phyloP scores from a whole-genome alignment of 768 basidiomycete genomes.

The Suillus occidentalis region DNA sequence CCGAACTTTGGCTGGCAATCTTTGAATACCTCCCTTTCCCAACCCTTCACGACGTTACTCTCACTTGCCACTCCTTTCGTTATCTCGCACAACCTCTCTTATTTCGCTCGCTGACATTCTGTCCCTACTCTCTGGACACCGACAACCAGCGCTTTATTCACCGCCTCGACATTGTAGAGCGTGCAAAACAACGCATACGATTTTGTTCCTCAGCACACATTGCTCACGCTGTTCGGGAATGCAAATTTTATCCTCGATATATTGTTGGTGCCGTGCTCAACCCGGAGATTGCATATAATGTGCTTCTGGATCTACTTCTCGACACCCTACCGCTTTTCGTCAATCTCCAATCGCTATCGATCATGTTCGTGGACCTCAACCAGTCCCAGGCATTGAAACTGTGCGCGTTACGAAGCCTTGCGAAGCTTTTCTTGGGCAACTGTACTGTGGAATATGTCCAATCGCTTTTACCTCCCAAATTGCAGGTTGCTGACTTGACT shows the following conservation, averaged over 20 bases:
- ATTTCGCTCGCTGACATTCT: slow-evolving; percentile 10
- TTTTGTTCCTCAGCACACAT: slow-evolving; percentile 9
- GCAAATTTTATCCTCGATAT: slow-evolving; percentile 9
- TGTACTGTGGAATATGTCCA: slow-evolving; percentile 5
- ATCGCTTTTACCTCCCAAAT: neutral
- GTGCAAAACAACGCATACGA: neutral
- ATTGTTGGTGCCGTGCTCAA: slow-evolving; percentile 3
- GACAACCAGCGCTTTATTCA: neutral
- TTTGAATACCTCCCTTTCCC: slow-evolving; percentile 1
- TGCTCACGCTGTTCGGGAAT: slow-evolving; percentile 5
- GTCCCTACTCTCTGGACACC: slow-evolving; percentile 10
- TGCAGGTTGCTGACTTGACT: slow-evolving; percentile 2
- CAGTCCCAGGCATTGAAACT: slow-evolving; percentile 2
- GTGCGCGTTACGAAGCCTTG: slow-evolving; percentile 1
- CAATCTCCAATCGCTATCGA: slow-evolving; percentile 5
- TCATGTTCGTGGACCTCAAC: slow-evolving; percentile 9
- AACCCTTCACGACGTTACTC: slow-evolving; percentile 1
- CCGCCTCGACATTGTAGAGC: neutral
- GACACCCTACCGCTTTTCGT: slow-evolving; percentile 8
- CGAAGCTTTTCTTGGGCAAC: neutral
- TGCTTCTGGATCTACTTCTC: slow-evolving; percentile 1
- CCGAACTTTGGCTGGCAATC: slow-evolving; percentile 7
- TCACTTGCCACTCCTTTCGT: slow-evolving; percentile 9
- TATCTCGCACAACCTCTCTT: slow-evolving; percentile 8
- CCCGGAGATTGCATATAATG: neutral